Evolutionary conservation across 2,329 filamentous ascomycete species (phyloP), one percentile per base, ranked within the genome.

Genomic region (Ophiostoma australiae): DNA sequence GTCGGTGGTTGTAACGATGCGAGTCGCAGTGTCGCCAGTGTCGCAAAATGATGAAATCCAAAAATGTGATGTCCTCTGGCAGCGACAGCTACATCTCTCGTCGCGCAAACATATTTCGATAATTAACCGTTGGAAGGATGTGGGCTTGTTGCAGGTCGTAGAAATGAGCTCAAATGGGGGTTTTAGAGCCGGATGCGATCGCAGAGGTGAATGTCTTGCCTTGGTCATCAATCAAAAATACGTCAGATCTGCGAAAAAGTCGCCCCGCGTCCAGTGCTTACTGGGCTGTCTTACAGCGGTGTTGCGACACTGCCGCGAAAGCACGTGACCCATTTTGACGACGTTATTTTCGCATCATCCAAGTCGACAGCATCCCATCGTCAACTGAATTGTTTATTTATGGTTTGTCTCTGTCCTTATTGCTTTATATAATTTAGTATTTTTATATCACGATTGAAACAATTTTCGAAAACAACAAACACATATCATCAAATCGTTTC

Each of bases 301-400:
- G 61, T 48, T 70, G 52, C 74, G 74, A 72, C 7, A 70, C 44
- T 74, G 69, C 68, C 74, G 52, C 74, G 74, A 74, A 73, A 73
- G 37, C 74, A 74, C 73, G 74, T 75, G 74, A 74, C 39, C 23
- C 0, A 11, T 15, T 6, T 39, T 8, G 17, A 41, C 35, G 58
- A 13, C 23, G 39, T 44, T 41, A 15, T 8, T 63, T 35, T 33
- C 10, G 11, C 52, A 48, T 48, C 5, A 8, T n/a, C 7, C 2
- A 48, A 48, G 17, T 48, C n/a, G 44, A 20, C 44, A 48, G 17
- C 44, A 48, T 48, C 44, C 3, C 17, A 48, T 48, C 44, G 44
- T 20, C 44, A 48, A 20, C 17, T 8, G 13, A 11, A 1, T 58
- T 27, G 11, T 58, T 58, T 58, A 7, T 31, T 58, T 48, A 3